Evolutionary conservation across 805 yeast genomes (phyloP), one percentile per base, ranked within the genome.

Genomic region (Monosporozyma siamensis): DNA sequence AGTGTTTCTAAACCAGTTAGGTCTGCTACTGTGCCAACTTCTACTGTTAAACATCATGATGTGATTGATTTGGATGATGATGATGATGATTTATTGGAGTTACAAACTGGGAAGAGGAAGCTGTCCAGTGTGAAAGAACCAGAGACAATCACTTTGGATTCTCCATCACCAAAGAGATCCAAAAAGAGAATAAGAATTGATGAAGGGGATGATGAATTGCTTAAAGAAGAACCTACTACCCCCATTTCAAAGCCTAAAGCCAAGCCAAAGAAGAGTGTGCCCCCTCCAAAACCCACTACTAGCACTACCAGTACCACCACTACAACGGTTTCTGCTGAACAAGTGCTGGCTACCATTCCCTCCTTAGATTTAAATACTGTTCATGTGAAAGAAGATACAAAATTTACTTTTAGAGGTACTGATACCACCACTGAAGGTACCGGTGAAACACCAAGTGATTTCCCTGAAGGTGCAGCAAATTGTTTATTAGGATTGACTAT

Each of bases 401-500:
- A 74, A 47, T 77, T 68, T 54, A 71, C 75, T 49, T 83, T 77
- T 50, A 40, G 43, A 22, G 51, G 61, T 0, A 55, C 56, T 23
- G 56, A 67, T 12, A 64, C 63, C 11, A 29, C 48, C 15, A 43
- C 48, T 21, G 39, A 42, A 6, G 61, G 52, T 27, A 52, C 42
- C 12, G 41, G 25, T 17, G 49, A 46, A 11, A 17, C 41, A 15
- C 45, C 50, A 10, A 37, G 42, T 6, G 78, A 76, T 12, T 67
- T 88, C 24, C 96, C 97, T 0, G 81, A 74, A 49, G 96, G 95
- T 2, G 74, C 79, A 9, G 85, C 88, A 3, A 80, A 89, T 58
- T 92, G 98, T 64, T 65, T 92, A 35, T 71, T 81, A 2, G 98
- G 98, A 0, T 64, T 92, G 21, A 86, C 95, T 0, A 82, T 92